Base-by-base conservation (phyloP, 2,329 filamentous ascomycete species). In the Fonsecaea multimorphosa region DNA sequence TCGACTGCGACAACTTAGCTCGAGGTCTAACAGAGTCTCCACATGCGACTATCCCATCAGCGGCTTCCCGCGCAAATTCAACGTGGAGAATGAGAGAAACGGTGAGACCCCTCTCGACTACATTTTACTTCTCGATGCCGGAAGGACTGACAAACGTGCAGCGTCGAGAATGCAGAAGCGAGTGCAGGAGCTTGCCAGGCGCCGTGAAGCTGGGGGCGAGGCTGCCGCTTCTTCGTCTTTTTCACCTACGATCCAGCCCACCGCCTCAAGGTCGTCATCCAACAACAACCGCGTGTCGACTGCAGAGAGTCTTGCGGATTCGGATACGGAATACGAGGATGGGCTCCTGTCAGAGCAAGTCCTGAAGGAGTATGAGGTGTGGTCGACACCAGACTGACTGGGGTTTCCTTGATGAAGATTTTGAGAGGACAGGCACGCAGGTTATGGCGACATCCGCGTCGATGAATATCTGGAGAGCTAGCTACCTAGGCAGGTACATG, bases 41-140 rank as follows among this genome's bases (percentile, higher is more conserved):
- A 49, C 44, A 14, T 49, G 44, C 11, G 44, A 49, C 22, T 49
- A 49, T 14, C 44, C 44, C 19, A 49, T 49, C 44, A 49, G 44
- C 22, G 44, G 44, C 44, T 49, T 49, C 22, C 44, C 44, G 3
- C 44, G 44, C 44, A 49, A 24, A 24, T 49, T 49, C 12, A 49
- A 27, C 22, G 44, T 49, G 44, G 44, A 49, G 44, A 24, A 49
- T 5, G 44, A 49, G 44, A 49, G 44, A 27, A 49, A 49, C 11
- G 44, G 44, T 49, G 27, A 24, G 22, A 2, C 9, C 5, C 27
- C 9, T 5, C 11, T 22, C 16, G 1, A 6, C 44, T 9, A 24
- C 5, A n/a, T 49, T 5, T 27, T 49, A 0, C 9, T 1, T 5
- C 40, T 49, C 22, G 19, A 27, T 27, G 2, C 22, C 44, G 44